Percentiles rank a stretch among this genome's conserved stretches.
Conservation (phyloP, 441 rosid genomes). For the Pelargonium myrrhifolium region DNA sequence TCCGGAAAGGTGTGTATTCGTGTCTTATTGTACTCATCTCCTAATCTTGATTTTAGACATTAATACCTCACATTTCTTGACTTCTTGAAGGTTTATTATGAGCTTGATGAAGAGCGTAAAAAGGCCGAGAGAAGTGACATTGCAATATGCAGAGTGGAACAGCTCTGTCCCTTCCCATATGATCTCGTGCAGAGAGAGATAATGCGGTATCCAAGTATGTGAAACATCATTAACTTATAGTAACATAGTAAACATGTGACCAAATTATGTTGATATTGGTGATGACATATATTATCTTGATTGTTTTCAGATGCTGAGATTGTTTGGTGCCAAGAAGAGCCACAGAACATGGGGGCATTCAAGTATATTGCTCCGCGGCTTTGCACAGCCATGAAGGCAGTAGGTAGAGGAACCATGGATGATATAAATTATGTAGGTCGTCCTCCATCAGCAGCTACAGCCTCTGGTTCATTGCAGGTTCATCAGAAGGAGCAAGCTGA, state of each 20-base stretch:
- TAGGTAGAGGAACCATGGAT: constrained; percentile 56
- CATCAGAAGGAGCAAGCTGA: constrained; percentile 84
- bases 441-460: constrained; percentile 87
- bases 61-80: constrained; percentile 5
- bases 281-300: not conserved
- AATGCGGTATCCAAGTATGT: constrained; percentile 87
- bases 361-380: constrained; percentile 77
- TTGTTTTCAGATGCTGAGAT: constrained; percentile 66
- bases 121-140: constrained; percentile 55
- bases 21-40: not conserved
- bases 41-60: not conserved
- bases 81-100: constrained; percentile 69
- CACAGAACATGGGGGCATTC: constrained; percentile 95
- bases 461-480: constrained; percentile 72
- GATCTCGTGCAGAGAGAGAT: constrained; percentile 91
- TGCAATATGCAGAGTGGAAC: constrained; percentile 95
- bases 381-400: constrained; percentile 53
- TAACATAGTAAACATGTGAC: not conserved
- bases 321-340: constrained; percentile 98
- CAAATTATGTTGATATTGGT: not conserved
- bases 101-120: constrained; percentile 79
- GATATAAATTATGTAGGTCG: constrained; percentile 84
- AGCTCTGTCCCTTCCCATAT: constrained; percentile 91
- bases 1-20: constrained; percentile 68
- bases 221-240: not conserved